Base-by-base conservation (phyloP, 495 filamentous ascomycete species). In the Aspergillus homomorphus region DNA sequence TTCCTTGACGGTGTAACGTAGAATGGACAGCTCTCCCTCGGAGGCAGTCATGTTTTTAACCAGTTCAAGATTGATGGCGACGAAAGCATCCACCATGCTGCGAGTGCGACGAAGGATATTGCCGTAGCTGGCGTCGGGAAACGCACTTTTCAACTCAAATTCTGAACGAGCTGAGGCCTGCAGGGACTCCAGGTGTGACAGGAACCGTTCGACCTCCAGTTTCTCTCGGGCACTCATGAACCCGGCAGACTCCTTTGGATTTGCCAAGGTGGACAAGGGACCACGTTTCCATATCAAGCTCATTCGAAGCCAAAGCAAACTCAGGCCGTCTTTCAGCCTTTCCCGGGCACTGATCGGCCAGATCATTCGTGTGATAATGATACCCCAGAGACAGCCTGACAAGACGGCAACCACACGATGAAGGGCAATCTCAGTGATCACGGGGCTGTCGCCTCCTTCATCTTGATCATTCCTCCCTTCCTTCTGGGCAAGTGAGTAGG, bases 251-350 rank as follows among this genome's bases (percentile, higher is more conserved):
- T 73, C 70, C 18, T 73, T 75, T 14, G 56, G 60, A 41, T 83
- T 79, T 1, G 90, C 78, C 26, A 95, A 82, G 15, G 82, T 82
- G 1, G 88, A 86, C 16, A 98, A 77, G 0, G 94, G 94, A n/a
- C 94, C 92, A n/a, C 90, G 84, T 68, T 89, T 92, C 94, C 94
- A 98, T 55, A 97, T 89, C 18, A 98, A 77, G n/a, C 88, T 89
- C 89, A 98, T 91, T 38, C 92, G 87, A 15, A 98, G 80, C 85
- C 93, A 96, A 12, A 98, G 79, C 26, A 95, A 76, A 55, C 87
- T 88, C 26, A 96, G 77, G 14, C 91, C 92, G 56, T 92, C 84
- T 68, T 96, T 91, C 66, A 97, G 82, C 70, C 95, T 93, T 42
- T 78, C 74, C 41, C 95, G 80, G 2, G 92, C 94, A 20, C 89